Percentiles rank a stretch among this genome's conserved stretches.
Evolutionary conservation across 2,329 filamentous ascomycete species (phyloP).

Genomic region (Monosporascus sp.): DNA sequence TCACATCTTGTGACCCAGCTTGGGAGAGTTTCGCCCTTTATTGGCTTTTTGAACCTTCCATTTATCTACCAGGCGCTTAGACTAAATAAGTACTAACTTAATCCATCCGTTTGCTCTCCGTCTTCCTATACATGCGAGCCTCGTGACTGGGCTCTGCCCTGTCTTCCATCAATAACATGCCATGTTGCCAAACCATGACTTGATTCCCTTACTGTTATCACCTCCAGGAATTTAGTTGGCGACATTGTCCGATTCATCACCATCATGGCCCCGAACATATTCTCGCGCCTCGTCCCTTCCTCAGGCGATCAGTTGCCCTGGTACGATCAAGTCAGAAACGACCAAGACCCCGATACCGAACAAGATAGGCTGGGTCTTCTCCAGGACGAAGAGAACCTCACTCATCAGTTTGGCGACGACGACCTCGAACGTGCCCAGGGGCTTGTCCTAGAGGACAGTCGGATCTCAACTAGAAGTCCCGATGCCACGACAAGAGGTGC

Average conservation of each 20-base stretch:
- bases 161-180: background rate
- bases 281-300: constrained; percentile 36
- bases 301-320: constrained; percentile 35
- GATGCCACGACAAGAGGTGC: constrained; percentile 11
- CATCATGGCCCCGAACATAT: constrained; percentile 42
- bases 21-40: too few relatives aligned
- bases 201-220: background rate
- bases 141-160: background rate
- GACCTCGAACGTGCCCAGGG: constrained; percentile 39
- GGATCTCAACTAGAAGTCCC: constrained; percentile 35
- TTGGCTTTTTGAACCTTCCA: background rate
- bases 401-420: constrained; percentile 44
- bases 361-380: constrained; percentile 33
- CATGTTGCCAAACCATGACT: background rate
- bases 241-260: constrained; percentile 4
- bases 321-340: constrained; percentile 44
- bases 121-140: background rate
- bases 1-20: too few relatives aligned
- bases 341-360: constrained; percentile 35
- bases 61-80: background rate
- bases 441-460: constrained; percentile 41
- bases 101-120: background rate
- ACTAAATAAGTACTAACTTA: background rate
- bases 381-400: constrained; percentile 49
- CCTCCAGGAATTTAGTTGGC: background rate